phyloP scores from a whole-genome alignment of 768 basidiomycete genomes.

The Pleurotus giganteus region DNA sequence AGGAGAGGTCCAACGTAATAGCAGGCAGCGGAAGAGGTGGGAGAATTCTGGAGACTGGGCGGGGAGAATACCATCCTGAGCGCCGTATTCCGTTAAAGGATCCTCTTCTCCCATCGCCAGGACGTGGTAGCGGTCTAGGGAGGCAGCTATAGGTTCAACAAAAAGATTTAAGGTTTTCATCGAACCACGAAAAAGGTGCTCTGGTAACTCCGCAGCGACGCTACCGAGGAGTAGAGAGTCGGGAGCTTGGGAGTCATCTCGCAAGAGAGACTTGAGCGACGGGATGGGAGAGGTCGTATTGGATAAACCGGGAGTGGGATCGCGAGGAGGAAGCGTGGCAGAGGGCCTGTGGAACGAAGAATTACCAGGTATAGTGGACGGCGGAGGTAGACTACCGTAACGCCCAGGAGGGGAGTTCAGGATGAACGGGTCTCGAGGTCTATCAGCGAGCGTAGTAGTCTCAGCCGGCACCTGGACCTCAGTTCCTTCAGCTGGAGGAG shows the following conservation, averaged over 20 bases:
- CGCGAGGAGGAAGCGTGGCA: no score
- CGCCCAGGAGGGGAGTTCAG: background rate
- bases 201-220: background rate
- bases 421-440: background rate
- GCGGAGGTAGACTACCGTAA: background rate
- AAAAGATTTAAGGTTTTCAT: background rate
- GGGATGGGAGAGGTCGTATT: background rate
- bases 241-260: background rate
- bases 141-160: background rate
- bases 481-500: background rate
- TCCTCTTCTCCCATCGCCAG: background rate
- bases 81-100: conserved; percentile 3
- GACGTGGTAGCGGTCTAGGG: conserved; percentile 6
- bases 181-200: background rate
- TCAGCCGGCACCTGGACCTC: background rate
- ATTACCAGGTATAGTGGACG: background rate
- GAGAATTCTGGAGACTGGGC: conserved; percentile 5
- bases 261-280: background rate
- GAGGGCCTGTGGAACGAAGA: no score
- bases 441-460: background rate
- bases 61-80: background rate
- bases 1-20: conserved; percentile 11
- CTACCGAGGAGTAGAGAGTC: background rate
- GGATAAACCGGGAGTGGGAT: background rate
- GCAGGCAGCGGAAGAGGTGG: background rate